A percentile compares a stretch with the other conserved stretches of the same genome.
These are phyloP conservation scores for Chrysanthemum seticuspe DNA, from an alignment of 129 eudicot species.

Conservation along the genomic window DNA sequence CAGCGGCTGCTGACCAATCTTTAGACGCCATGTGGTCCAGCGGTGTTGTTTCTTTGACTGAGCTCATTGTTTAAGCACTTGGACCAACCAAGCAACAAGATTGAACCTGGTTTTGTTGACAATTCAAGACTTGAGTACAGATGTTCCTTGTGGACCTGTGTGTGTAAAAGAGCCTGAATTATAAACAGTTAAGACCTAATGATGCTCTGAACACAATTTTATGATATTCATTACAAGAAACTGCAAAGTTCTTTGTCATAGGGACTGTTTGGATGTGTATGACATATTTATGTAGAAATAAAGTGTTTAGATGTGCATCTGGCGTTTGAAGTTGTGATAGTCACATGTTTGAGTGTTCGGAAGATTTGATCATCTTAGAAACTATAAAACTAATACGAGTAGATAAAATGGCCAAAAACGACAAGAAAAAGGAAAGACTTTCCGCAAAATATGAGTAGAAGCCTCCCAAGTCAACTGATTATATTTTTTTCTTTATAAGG, in stretches of 20 bases:
- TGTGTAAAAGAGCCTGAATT: too few relatives aligned
- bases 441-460: neutral
- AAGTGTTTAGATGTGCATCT: neutral
- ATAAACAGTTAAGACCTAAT: too few relatives aligned
- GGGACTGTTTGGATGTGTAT: neutral
- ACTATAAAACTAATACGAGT: neutral
- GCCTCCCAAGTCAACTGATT: neutral
- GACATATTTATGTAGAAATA: too few relatives aligned
- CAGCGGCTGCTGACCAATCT: slow-evolving; percentile 32
- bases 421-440: neutral
- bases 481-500: too few relatives aligned
- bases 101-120: slow-evolving; percentile 23
- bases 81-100: slow-evolving; percentile 13
- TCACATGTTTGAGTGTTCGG: neutral
- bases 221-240: slow-evolving; percentile 13
- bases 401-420: slow-evolving; percentile 3
- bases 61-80: slow-evolving; percentile 12
- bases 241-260: neutral
- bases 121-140: slow-evolving; percentile 14
- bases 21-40: slow-evolving; percentile 31
- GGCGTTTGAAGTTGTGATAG: neutral
- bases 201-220: neutral
- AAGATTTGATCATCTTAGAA: neutral
- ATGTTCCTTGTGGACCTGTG: neutral
- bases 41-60: slow-evolving; percentile 32